phyloP scores from a whole-genome alignment of 768 basidiomycete species.

The Lactarius deliciosus region DNA sequence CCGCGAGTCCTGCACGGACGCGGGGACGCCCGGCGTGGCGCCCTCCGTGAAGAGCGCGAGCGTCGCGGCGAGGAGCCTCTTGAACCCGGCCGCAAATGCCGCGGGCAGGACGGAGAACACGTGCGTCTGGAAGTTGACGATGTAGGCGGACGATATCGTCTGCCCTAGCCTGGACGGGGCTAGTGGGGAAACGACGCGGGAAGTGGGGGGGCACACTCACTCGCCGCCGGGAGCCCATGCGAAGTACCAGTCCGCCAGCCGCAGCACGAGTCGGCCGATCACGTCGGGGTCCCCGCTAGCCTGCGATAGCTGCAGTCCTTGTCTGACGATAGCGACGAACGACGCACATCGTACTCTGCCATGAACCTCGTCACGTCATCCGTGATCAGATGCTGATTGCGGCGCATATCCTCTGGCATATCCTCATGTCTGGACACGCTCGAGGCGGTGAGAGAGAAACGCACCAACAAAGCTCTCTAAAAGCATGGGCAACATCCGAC shows the following conservation, averaged over 20 bases:
- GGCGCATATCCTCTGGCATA: slow-evolving; percentile 60
- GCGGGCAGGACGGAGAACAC: slow-evolving; percentile 71
- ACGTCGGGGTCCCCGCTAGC: slow-evolving; percentile 46
- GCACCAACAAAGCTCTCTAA: slow-evolving; percentile 72
- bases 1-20: slow-evolving; percentile 36
- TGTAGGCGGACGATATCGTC: slow-evolving; percentile 60
- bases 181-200: slow-evolving; percentile 9
- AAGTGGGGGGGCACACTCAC: slow-evolving; percentile 41
- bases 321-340: not conserved
- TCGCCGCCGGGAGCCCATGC: slow-evolving; percentile 71
- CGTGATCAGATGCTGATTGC: slow-evolving; percentile 56
- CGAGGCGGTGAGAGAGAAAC: not conserved
- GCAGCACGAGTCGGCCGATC: slow-evolving; percentile 54
- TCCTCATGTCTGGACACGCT: not conserved
- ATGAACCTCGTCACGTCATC: slow-evolving; percentile 60
- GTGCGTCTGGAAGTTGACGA: slow-evolving; percentile 68
- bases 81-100: slow-evolving; percentile 66
- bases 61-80: slow-evolving; percentile 60
- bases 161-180: slow-evolving; percentile 51
- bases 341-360: slow-evolving; percentile 58
- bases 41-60: slow-evolving; percentile 36
- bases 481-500: slow-evolving; percentile 59
- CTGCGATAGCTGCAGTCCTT: slow-evolving; percentile 35
- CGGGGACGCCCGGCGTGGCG: slow-evolving; percentile 19
- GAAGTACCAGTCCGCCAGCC: slow-evolving; percentile 69